Base-by-base conservation (phyloP, 1,139 yeast species). In the Zygoascus sp. region DNA sequence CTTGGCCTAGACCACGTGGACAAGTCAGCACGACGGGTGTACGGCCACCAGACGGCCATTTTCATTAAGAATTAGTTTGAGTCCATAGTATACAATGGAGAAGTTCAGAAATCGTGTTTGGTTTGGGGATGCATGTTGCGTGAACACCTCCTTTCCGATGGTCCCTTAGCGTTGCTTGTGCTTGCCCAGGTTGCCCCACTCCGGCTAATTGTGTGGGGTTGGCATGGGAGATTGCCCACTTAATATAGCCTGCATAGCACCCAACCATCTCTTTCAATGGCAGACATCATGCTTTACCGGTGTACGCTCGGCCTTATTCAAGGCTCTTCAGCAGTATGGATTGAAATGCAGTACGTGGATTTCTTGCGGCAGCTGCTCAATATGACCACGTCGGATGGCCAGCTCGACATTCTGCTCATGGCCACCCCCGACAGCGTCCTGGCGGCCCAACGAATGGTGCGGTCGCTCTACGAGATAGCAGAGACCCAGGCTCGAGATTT, bases 1-100 rank as follows among this genome's bases (percentile, higher is more conserved):
- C 69, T 92, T 48, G 95, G 90, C 19, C 72, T 92, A 62, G 96
- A 92, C 60, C 96, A 87, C 61, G 87, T 92, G 7, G 96, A 88
- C 64, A 77, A 94, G 58, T 65, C 75, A 32, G 72, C 28, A 46
- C 60, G 52, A 49, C 56, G 53, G 42, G 54, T 52, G 2, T 56
- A 53, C 40, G 59, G 59, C 5, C 86, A 80, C 56, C 79, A 81
- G 54, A 83, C 87, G 10, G 52, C 54, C 19, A 81, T 82, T 49
- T 79, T 80, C 47, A 73, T 73, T 49, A 73, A 70, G 55, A 54
- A 51, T 38, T 60, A 53, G n/a, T n/a, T n/a, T n/a, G n/a, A n/a
- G n/a, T n/a, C n/a, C n/a, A 30, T 30, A 30, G 17, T 30, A 30
- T 30, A 28, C 3, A 7, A 25, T 25, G 28, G 28, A 25, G 9